A percentile compares a stretch with the other conserved stretches of the same genome.
Conservation (phyloP, 495 filamentous ascomycete genomes). For the Penicillium cinerascens region DNA sequence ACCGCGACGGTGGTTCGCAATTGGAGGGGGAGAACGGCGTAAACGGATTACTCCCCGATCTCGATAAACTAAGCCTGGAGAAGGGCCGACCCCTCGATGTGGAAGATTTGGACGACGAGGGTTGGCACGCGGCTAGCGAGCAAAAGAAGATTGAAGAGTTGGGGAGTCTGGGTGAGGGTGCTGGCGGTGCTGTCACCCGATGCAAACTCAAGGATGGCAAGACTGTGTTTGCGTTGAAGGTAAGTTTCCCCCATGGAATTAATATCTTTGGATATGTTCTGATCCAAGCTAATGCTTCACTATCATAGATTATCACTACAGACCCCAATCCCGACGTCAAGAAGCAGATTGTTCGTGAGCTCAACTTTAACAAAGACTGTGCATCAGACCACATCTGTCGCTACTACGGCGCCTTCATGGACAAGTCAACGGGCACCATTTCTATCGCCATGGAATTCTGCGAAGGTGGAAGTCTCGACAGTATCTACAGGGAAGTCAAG, state of each 20-base stretch:
- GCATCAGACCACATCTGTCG: conserved; percentile 90
- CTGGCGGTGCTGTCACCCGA: conserved; percentile 90
- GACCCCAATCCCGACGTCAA: conserved; percentile 97
- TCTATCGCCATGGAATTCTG: conserved; percentile 99
- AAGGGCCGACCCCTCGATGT: conserved; percentile 81
- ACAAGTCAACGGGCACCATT: conserved; percentile 88
- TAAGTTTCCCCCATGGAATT: conserved; percentile 34
- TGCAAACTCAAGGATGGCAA: conserved; percentile 86
- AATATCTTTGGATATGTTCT: conserved; percentile 5
- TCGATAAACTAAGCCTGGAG: conserved; percentile 72
- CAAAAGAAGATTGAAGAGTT: conserved; percentile 84
- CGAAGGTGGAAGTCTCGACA: conserved; percentile 91
- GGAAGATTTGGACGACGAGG: conserved; percentile 89
- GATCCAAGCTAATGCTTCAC: conserved; percentile 4
- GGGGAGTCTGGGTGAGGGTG: conserved; percentile 89
- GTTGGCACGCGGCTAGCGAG: conserved; percentile 88
- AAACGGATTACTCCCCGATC: conserved; percentile 61
- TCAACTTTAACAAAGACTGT: conserved; percentile 96
- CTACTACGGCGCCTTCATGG: conserved; percentile 95
- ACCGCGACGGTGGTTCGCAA: conserved; percentile 60
- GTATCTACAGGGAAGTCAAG: conserved; percentile 95
- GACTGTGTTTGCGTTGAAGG: conserved; percentile 95
- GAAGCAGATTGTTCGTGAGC: conserved; percentile 93
- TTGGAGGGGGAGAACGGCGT: conserved; percentile 76
- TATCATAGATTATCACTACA: conserved; percentile 91